Base-by-base conservation (phyloP, 2,329 filamentous ascomycete genomes). In the Colletotrichum limetticola region DNA sequence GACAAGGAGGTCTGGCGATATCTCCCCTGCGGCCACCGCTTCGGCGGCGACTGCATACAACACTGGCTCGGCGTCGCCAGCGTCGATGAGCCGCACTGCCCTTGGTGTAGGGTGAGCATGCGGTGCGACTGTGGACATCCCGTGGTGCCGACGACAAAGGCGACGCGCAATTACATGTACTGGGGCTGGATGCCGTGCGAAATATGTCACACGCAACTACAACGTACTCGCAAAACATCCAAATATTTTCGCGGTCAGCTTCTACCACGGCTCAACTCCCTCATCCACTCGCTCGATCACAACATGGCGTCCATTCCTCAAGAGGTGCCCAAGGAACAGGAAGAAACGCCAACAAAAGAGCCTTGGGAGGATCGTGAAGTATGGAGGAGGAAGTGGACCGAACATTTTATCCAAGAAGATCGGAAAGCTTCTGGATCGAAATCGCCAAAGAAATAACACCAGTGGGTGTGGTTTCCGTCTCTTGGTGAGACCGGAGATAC, bases 11-110 rank as follows among this genome's bases (percentile, higher is more conserved):
- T 78, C 3, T 86, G 84, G 84, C 81, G 82, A 22, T 73, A 76
- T 30, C 77, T 86, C 7, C 82, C 84, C 14, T 86, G 85, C 76
- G 82, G 82, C 5, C 85, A 86, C 76, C 78, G 79, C 32, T 86
- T 86, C 75, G 85, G 85, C 55, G 80, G 79, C 55, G 74, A 79
- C 67, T 86, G 85, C 79, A 82, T 85, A 77, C 85, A 85, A 71
- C 79, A 79, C 60, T 86, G 85, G 81, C 80, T 86, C 14, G 77
- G 77, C 59, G 69, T 83, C 66, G 78, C 80, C 56, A 81, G 80
- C 72, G 79, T 82, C 52, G 78, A 80, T 5, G 76, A 79, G 55
- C 81, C 83, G 2, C 77, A 76, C 57, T 86, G 85, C 68, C 85
- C 84, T 61, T 79, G 85, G 72, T 86, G 84, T 76, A 83, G 84